These are phyloP conservation scores for Diaporthe ampelina DNA, from an alignment of 2,329 filamentous ascomycete genomes.

Conservation along the genomic window DNA sequence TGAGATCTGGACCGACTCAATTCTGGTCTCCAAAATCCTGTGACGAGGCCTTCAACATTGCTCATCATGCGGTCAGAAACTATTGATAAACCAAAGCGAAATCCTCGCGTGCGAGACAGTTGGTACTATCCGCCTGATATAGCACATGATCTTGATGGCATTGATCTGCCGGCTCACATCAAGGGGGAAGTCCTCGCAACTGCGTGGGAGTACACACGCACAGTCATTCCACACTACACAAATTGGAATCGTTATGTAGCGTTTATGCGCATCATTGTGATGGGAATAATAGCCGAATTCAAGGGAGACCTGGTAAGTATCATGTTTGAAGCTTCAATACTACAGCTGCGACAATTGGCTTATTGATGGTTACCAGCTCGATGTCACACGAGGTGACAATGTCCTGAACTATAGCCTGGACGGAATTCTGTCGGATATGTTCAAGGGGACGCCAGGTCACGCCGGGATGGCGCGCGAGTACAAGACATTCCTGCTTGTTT, in stretches of 20 bases:
- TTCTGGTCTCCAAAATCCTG: no score
- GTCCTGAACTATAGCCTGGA: conserved; percentile 12
- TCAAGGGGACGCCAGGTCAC: conserved; percentile 1
- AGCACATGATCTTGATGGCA: background rate
- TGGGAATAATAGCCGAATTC: conserved; percentile 5
- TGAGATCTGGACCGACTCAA: no score
- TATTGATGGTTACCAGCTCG: background rate
- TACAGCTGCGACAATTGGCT: background rate
- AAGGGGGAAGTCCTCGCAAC: conserved; percentile 1
- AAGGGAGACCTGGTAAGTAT: background rate
- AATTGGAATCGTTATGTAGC: conserved; percentile 5
- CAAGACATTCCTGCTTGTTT: background rate
- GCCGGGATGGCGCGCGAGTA: background rate
- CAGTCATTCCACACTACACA: conserved; percentile 4
- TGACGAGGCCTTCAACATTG: no score
- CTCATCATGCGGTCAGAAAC: no score
- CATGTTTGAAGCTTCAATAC: no score
- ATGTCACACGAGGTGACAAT: background rate
- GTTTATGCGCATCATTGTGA: conserved; percentile 9
- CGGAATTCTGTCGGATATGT: conserved; percentile 4
- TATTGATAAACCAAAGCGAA: background rate
- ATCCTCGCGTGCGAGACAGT: background rate
- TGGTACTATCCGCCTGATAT: conserved; percentile 7
- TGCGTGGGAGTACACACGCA: conserved; percentile 1
- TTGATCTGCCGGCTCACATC: background rate